phyloP scores from a whole-genome alignment of 2,329 filamentous ascomycete species.

The Fusarium sp. region DNA sequence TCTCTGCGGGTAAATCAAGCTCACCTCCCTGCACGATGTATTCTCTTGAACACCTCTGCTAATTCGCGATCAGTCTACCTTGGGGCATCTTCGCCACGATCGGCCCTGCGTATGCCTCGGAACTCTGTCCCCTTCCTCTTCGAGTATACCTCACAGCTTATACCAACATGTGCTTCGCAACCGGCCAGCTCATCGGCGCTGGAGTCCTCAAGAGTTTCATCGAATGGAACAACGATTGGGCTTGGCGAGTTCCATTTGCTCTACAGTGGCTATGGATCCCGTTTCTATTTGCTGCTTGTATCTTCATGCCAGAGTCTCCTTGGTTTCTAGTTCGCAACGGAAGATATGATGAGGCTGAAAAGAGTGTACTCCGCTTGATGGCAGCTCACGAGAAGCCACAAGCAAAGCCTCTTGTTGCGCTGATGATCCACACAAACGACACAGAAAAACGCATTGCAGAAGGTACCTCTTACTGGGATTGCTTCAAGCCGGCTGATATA shows the following conservation, averaged over 20 bases:
- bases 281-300: conserved; percentile 48
- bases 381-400: conserved; percentile 43
- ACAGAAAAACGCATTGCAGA: conserved; percentile 48
- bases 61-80: conserved; percentile 12
- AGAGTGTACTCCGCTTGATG: conserved; percentile 22
- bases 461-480: conserved; percentile 58
- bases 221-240: conserved; percentile 44
- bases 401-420: conserved; percentile 49
- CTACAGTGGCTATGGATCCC: conserved; percentile 56
- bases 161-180: conserved; percentile 57
- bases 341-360: conserved; percentile 44
- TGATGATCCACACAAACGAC: conserved; percentile 59
- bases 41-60: too few relatives aligned
- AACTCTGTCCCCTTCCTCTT: conserved; percentile 59
- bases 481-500: conserved; percentile 59
- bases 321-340: conserved; percentile 52
- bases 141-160: conserved; percentile 59
- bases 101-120: conserved; percentile 60
- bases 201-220: conserved; percentile 43
- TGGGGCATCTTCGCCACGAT: conserved; percentile 61
- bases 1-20: too few relatives aligned
- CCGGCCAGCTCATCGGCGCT: conserved; percentile 57
- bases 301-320: conserved; percentile 53
- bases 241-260: conserved; percentile 56
- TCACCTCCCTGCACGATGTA: too few relatives aligned